Percentiles rank a stretch among this genome's conserved stretches.
Evolutionary conservation across 768 basidiomycete genomes (phyloP).

Genomic region (Agrocybe chaxingu): DNA sequence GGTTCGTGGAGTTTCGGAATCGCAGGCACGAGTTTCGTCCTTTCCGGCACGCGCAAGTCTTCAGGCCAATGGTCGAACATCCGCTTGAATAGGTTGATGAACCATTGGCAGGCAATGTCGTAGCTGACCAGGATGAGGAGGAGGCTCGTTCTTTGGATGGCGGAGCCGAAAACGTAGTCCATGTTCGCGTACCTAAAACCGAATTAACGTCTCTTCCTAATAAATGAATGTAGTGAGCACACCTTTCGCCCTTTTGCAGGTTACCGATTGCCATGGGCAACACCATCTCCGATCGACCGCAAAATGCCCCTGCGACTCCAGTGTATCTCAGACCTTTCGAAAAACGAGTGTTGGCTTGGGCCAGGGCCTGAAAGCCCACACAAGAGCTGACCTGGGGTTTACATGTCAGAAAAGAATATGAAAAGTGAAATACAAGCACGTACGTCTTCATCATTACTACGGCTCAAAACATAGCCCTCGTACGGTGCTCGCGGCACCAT

Average conservation of each 20-base stretch:
- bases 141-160: not conserved
- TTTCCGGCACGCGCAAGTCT: not conserved
- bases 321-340: too few species aligned
- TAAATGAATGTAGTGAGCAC: not conserved
- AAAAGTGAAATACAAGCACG: too few species aligned
- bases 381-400: too few species aligned
- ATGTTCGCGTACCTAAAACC: constrained; percentile 8
- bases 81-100: constrained; percentile 16
- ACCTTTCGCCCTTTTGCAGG: constrained; percentile 25
- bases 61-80: not conserved
- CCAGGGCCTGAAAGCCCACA: too few species aligned
- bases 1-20: constrained; percentile 28
- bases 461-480: too few species aligned
- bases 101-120: constrained; percentile 30
- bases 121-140: constrained; percentile 12
- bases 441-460: too few species aligned
- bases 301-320: too few species aligned
- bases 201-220: not conserved
- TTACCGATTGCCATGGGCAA: too few species aligned
- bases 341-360: too few species aligned
- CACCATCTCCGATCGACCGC: too few species aligned
- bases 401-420: too few species aligned
- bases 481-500: too few species aligned
- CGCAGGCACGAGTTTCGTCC: not conserved
- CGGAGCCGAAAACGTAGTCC: constrained; percentile 7